Base-by-base conservation (phyloP, 257 asterid species). In the Solanum ahanhuiri region DNA sequence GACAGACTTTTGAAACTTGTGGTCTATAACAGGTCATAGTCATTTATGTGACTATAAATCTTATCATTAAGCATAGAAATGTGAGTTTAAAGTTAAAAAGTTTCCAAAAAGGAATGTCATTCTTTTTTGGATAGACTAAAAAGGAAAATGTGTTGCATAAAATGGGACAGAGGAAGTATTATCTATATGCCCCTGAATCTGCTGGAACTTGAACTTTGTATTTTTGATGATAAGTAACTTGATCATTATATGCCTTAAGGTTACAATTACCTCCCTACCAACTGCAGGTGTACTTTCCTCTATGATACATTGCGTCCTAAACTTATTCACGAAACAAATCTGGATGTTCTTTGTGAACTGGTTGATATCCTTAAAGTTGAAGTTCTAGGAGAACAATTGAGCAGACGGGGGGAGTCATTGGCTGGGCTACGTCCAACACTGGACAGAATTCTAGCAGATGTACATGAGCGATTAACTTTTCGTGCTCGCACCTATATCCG, bases 401-500 rank as follows among this genome's bases (percentile, higher is more conserved):
- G 93, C 89, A 90, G 99, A 89, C 93, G 98, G 71, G 96, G 96
- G 86, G 98, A 95, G 86, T 92, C 98, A 6, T 93, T 97, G 85
- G 98, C 94, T 54, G 98, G 99, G 86, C 86, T 97, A 54, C 94
- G 96, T n/a, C 99, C 99, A 31, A 97, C 97, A 39, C 81, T 97
- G 81, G 98, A 97, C 90, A 95, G 99, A 92, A 94, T 92, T 90
- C 91, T 97, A 89, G 99, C 98, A 37, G 99, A 97, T 92, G 96
- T 95, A 73, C 99, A 95, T 28, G 99, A 97, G 92, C 98, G 99
- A 43, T 88, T 97, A 84, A 97, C 99, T 77, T 97, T 97, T 66
- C 99, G 99, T 88, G 98, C 99, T 82, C 95, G 99, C 86, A 97
- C 99, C 64, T 93, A 95, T 91, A 95, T 97, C 28, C 93, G 96